Percentiles rank a stretch among this genome's conserved stretches.
Conservation (phyloP, 306 rosid genomes). For the Fragaria ananassa region DNA sequence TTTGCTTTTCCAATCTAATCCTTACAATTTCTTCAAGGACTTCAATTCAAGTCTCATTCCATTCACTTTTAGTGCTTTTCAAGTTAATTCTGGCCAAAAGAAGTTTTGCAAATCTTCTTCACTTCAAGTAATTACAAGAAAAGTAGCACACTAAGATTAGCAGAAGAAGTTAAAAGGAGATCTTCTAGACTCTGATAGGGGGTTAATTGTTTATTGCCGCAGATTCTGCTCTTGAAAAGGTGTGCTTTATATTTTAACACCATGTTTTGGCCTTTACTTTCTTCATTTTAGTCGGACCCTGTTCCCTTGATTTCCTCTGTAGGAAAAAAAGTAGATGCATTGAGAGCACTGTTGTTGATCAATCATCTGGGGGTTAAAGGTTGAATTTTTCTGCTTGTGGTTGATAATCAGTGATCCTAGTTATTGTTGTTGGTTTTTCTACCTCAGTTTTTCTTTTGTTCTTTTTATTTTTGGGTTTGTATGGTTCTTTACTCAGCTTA, state of each 20-base stretch:
- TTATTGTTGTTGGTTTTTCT: neutral
- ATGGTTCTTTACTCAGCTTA: neutral
- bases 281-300: neutral
- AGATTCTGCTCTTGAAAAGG: neutral
- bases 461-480: neutral
- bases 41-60: neutral
- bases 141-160: neutral
- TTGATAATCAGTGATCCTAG: neutral
- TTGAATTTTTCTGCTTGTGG: neutral
- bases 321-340: neutral
- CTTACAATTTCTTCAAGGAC: neutral
- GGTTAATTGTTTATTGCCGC: neutral
- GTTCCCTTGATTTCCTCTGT: neutral
- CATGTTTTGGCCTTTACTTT: neutral
- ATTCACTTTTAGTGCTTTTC: conserved; percentile 14
- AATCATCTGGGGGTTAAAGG: neutral
- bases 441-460: neutral
- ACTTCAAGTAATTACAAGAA: neutral
- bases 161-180: conserved; percentile 6
- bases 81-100: neutral
- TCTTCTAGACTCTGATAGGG: conserved; percentile 3
- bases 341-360: neutral
- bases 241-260: neutral
- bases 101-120: neutral
- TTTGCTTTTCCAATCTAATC: conserved; percentile 13